These are phyloP conservation scores for Colletotrichum destructivum DNA, from an alignment of 2,329 filamentous ascomycete genomes.

Conservation along the genomic window DNA sequence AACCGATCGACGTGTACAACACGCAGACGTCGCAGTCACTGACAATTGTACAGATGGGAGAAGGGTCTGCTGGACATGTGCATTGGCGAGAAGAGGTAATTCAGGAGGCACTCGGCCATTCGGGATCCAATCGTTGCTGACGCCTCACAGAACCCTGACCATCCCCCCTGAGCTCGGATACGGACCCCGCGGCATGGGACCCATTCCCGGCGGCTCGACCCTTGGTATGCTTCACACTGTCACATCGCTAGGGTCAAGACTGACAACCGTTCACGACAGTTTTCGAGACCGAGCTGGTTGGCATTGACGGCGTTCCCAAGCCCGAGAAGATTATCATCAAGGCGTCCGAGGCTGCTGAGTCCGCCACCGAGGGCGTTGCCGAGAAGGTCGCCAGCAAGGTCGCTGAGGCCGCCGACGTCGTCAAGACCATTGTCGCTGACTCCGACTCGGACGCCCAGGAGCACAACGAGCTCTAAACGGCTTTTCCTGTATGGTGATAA, in stretches of 20 bases:
- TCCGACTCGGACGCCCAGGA: slow-evolving; percentile 67
- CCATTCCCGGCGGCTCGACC: slow-evolving; percentile 86
- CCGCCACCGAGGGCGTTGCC: slow-evolving; percentile 56
- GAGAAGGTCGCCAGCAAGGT: slow-evolving; percentile 63
- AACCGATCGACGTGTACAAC: not conserved
- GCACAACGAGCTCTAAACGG: slow-evolving; percentile 71
- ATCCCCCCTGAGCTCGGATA: slow-evolving; percentile 92
- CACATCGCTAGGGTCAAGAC: not conserved
- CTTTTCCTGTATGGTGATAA: not conserved
- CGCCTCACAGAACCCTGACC: slow-evolving; percentile 75
- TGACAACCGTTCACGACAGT: slow-evolving; percentile 62
- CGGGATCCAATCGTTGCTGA: slow-evolving; percentile 32
- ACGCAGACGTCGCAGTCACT: slow-evolving; percentile 19
- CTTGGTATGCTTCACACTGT: slow-evolving; percentile 68
- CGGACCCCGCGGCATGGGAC: slow-evolving; percentile 81
- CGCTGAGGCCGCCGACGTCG: slow-evolving; percentile 65
- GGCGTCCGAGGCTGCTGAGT: slow-evolving; percentile 50
- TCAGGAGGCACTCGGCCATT: slow-evolving; percentile 7
- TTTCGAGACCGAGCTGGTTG: slow-evolving; percentile 92
- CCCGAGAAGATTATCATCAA: slow-evolving; percentile 63
- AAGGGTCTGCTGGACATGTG: slow-evolving; percentile 94
- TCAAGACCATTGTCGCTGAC: slow-evolving; percentile 67
- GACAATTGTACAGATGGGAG: slow-evolving; percentile 78
- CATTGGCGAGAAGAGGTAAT: slow-evolving; percentile 86
- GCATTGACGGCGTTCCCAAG: slow-evolving; percentile 80